Conservation (phyloP, 352 stramenopile genomes). For the Blastocystis hominis region DNA sequence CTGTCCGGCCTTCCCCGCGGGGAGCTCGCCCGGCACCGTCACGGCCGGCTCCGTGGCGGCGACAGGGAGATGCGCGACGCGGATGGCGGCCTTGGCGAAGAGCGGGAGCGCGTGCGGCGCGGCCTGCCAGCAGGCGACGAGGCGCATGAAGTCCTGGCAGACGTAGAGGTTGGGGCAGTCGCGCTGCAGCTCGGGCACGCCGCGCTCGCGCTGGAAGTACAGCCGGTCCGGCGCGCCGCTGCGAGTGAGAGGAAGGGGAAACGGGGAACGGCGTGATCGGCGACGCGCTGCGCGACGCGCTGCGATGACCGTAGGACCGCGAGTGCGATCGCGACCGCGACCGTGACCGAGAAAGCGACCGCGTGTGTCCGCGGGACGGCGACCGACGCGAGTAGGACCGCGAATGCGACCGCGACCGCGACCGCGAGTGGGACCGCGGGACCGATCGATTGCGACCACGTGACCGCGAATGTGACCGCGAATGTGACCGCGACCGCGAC, state of each 20-base stretch:
- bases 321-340: not conserved
- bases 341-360: not conserved
- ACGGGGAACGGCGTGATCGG: not conserved
- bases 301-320: not conserved
- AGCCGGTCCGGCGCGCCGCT: not conserved
- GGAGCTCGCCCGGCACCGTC: not conserved
- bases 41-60: not conserved
- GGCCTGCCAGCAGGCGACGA: slow-evolving; percentile 40
- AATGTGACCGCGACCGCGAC: not conserved
- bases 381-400: not conserved
- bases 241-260: not conserved
- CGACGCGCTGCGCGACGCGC: not conserved
- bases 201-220: slow-evolving; percentile 8
- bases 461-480: not conserved
- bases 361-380: not conserved
- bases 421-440: not conserved
- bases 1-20: not conserved
- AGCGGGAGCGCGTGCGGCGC: not conserved
- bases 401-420: not conserved
- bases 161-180: slow-evolving; percentile 28
- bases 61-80: not conserved
- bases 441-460: not conserved
- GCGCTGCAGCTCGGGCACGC: not conserved
- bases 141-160: slow-evolving; percentile 36
- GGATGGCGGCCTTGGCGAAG: not conserved